Evolutionary conservation across 2,329 filamentous ascomycete genomes (phyloP).

Genomic region (Trichoderma sp.): DNA sequence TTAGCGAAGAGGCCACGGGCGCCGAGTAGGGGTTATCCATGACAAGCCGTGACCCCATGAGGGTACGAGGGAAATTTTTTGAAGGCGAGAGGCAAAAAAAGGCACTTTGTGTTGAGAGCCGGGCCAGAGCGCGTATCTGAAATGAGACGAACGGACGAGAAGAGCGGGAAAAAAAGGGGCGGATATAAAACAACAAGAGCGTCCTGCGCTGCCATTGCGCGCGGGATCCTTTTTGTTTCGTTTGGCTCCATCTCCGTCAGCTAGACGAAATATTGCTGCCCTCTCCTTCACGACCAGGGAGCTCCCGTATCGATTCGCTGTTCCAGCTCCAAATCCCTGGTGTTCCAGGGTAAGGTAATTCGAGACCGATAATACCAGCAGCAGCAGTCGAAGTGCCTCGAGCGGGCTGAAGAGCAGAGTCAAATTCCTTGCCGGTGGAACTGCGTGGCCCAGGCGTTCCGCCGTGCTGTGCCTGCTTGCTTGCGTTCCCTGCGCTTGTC

Average conservation of each 20-base stretch:
- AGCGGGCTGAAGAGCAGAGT: not conserved
- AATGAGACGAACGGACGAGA: not conserved
- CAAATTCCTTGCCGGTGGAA: conserved; percentile 20
- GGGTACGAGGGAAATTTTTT: not conserved
- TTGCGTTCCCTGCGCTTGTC: too few species aligned
- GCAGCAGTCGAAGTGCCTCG: not conserved
- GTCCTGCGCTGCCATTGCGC: not conserved
- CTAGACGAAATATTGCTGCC: not conserved
- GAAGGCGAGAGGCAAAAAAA: not conserved
- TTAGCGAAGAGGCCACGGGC: conserved; percentile 6
- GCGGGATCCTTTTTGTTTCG: not conserved
- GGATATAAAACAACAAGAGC: conserved; percentile 19
- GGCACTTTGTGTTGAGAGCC: not conserved
- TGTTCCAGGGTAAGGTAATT: conserved; percentile 7
- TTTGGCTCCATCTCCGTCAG: not conserved
- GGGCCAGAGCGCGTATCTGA: not conserved
- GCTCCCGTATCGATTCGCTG: not conserved
- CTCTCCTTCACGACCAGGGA: not conserved
- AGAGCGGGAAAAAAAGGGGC: not conserved
- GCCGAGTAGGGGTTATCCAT: conserved; percentile 15
- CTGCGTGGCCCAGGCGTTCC: conserved; percentile 12
- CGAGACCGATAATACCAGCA: not conserved
- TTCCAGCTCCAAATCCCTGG: not conserved
- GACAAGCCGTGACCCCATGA: not conserved
- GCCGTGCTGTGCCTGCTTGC: not conserved